phyloP scores from a whole-genome alignment of 225 moss, liverwort and hornwort species.

The Polytrichum formosum region DNA sequence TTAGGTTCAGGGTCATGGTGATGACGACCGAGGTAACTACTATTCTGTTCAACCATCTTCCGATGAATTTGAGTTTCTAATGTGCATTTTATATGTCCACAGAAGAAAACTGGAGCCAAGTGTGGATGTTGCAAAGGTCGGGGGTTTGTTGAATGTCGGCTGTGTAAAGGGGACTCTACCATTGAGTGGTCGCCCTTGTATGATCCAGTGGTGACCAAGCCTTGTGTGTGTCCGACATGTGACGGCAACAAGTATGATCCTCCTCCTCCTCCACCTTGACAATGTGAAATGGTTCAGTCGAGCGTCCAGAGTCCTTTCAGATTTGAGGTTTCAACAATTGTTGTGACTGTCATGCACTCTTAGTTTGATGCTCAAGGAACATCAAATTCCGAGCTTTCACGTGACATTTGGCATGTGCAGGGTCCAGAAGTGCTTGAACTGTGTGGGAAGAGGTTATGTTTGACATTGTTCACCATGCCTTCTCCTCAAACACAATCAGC shows the following conservation, averaged over 20 bases:
- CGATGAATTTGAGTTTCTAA: background rate
- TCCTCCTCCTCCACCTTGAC: conserved; percentile 13
- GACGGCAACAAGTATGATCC: conserved; percentile 77
- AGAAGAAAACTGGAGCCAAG: conserved; percentile 72
- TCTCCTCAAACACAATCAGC: background rate
- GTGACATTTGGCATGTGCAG: conserved; percentile 41
- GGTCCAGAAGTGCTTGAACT: conserved; percentile 93
- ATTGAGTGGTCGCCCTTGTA: conserved; percentile 93
- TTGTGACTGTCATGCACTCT: no score
- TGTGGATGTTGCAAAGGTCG: conserved; percentile 80
- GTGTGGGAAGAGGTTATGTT: conserved; percentile 74
- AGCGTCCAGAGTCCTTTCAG: no score
- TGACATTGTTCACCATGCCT: conserved; percentile 21
- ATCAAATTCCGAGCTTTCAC: background rate
- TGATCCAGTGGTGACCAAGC: conserved; percentile 75
- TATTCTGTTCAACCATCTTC: no score
- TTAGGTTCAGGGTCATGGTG: no score
- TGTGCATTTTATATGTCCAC: conserved; percentile 14
- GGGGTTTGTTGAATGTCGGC: conserved; percentile 68
- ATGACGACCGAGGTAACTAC: no score
- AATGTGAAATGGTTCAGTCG: no score
- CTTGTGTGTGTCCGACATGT: conserved; percentile 93
- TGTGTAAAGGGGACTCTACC: conserved; percentile 74
- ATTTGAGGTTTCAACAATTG: no score
- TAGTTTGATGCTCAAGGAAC: no score